A percentile compares a stretch with the other conserved stretches of the same genome.
Evolutionary conservation across 2,329 filamentous ascomycete genomes (phyloP).

Genomic region (Aspergillus tamarii): DNA sequence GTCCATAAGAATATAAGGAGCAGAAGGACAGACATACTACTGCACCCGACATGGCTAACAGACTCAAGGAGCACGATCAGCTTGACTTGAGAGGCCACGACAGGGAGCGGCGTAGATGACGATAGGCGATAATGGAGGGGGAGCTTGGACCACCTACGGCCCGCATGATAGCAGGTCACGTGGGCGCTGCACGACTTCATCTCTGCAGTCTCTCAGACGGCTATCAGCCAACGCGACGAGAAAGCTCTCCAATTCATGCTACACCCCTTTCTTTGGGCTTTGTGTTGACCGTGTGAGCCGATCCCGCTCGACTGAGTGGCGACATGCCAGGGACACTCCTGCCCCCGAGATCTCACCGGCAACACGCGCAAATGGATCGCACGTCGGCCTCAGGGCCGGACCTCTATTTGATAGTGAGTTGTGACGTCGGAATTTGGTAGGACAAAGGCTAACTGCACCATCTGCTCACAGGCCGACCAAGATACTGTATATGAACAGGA

Average conservation of each 20-base stretch:
- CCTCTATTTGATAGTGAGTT: conserved; percentile 51
- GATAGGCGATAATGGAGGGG: conserved; percentile 30
- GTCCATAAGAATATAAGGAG: background rate
- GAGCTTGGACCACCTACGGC: conserved; percentile 26
- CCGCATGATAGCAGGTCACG: conserved; percentile 31
- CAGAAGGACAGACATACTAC: conserved; percentile 32
- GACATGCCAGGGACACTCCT: conserved; percentile 55
- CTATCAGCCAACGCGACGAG: conserved; percentile 28
- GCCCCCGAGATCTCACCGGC: conserved; percentile 49
- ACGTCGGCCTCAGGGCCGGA: conserved; percentile 45
- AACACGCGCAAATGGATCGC: conserved; percentile 48
- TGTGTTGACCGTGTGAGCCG: conserved; percentile 36
- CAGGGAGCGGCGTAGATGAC: conserved; percentile 25
- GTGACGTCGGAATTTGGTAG: conserved; percentile 2
- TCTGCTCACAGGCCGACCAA: conserved; percentile 69
- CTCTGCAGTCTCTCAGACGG: conserved; percentile 21
- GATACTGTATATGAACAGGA: conserved; percentile 97
- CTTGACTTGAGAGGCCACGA: conserved; percentile 19
- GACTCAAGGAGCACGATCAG: conserved; percentile 8
- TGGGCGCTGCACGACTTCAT: conserved; percentile 31
- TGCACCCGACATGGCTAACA: conserved; percentile 35
- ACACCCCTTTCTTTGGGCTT: conserved; percentile 26
- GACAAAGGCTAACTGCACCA: conserved; percentile 37
- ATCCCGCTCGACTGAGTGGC: conserved; percentile 45
- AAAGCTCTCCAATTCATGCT: conserved; percentile 32